A percentile compares a stretch with the other conserved stretches of the same genome.
Evolutionary conservation across 2,329 filamentous ascomycete genomes (phyloP).

Genomic region (Exophiala alcalophila): DNA sequence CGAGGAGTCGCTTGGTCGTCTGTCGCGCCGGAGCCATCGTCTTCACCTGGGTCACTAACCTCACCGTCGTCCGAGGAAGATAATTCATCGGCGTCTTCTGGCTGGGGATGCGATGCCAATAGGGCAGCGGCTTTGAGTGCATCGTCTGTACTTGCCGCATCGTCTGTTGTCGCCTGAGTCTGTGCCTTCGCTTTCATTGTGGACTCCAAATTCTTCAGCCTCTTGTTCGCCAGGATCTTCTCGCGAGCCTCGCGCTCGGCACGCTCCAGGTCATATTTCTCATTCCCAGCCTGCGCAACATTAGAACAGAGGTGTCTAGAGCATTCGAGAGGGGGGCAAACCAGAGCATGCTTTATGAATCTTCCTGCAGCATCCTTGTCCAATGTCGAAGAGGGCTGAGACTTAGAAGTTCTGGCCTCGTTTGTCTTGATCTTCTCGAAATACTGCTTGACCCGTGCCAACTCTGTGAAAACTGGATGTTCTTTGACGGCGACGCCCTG

Average conservation of each 20-base stretch:
- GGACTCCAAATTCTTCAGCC: constrained; percentile 27
- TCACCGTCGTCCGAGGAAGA: not conserved
- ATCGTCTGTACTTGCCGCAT: not conserved
- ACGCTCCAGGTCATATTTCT: constrained; percentile 50
- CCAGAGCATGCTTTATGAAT: constrained; percentile 78
- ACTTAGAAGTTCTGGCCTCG: constrained; percentile 58
- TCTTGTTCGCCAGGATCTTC: constrained; percentile 49
- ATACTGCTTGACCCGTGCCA: constrained; percentile 84
- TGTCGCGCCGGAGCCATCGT: too few relatives aligned
- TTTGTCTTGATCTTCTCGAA: constrained; percentile 83
- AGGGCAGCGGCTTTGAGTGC: not conserved
- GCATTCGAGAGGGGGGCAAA: constrained; percentile 42
- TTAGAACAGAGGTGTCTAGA: too few relatives aligned
- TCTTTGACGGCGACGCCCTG: constrained; percentile 77
- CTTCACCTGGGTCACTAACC: not conserved
- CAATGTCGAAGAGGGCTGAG: constrained; percentile 56
- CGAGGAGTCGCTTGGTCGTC: too few relatives aligned
- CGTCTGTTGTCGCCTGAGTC: not conserved
- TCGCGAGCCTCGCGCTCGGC: constrained; percentile 52
- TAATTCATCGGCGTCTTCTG: too few relatives aligned
- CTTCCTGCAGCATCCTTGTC: constrained; percentile 75
- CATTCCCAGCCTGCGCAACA: constrained; percentile 43
- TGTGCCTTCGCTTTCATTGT: not conserved
- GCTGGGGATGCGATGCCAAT: not conserved
- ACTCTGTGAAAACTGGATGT: constrained; percentile 80